These are phyloP conservation scores for Entoloma clypeatum DNA, from an alignment of 1,284 basidiomycete species.

Conservation along the genomic window DNA sequence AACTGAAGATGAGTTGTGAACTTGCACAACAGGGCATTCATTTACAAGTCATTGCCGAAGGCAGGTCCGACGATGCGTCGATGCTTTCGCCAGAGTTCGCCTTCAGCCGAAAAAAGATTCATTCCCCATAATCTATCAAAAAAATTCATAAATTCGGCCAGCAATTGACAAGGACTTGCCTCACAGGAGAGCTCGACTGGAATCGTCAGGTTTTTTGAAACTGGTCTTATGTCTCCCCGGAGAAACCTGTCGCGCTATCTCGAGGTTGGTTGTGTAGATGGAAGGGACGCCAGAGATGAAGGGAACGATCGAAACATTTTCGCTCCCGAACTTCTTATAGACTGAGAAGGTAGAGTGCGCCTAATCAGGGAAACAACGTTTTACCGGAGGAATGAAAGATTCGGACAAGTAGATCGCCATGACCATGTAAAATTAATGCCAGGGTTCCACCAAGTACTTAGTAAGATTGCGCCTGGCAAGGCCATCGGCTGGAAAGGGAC, in stretches of 20 bases:
- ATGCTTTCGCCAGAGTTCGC: conserved; percentile 46
- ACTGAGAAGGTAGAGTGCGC: conserved; percentile 25
- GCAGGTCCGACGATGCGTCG: conserved; percentile 46
- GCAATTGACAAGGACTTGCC: conserved; percentile 14
- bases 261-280: conserved; percentile 46
- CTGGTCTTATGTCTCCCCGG: conserved; percentile 35
- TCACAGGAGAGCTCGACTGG: conserved; percentile 33
- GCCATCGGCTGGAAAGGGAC: conserved; percentile 39
- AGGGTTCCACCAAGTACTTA: conserved; percentile 44
- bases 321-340: conserved; percentile 35
- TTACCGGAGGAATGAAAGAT: background rate
- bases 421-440: conserved; percentile 36
- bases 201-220: conserved; percentile 39
- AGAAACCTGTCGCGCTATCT: conserved; percentile 44
- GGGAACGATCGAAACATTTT: conserved; percentile 44
- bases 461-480: conserved; percentile 34
- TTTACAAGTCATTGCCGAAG: conserved; percentile 45
- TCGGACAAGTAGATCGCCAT: conserved; percentile 30
- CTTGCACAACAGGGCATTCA: background rate
- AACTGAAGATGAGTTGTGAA: conserved; percentile 4
- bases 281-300: conserved; percentile 36
- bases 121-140: conserved; percentile 41
- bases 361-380: conserved; percentile 1
- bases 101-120: conserved; percentile 42
- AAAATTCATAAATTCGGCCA: background rate